Base-by-base conservation (phyloP, 2,329 filamentous ascomycete genomes). In the Hymenoscyphus fructigenus region DNA sequence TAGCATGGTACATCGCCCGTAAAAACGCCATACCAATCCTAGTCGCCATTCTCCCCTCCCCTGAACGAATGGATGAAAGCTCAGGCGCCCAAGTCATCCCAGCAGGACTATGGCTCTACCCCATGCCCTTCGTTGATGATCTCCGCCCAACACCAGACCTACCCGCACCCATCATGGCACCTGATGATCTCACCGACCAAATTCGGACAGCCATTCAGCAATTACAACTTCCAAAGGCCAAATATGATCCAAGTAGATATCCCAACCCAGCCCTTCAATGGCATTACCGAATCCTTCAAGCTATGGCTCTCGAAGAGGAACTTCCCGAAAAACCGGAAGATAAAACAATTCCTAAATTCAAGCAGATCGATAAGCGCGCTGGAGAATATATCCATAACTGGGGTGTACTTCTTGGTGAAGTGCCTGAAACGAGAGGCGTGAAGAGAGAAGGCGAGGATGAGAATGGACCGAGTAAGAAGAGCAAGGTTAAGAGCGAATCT, bases 281-380 rank as follows among this genome's bases (percentile, higher is more conserved):
- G 93, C 95, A 98, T 79, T 99, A 98, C 81, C 89, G 88, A 67
- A 96, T 99, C 57, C 81, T 99, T 0, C 95, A 99, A 78, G 90
- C 91, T 6, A 84, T 97, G 64, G 95, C 95, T 0, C 82, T 99
- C 0, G 93, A 97, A 41, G 95, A 99, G 75, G 93, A 97, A 70
- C 80, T 96, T 1, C 93, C 93, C 57, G 82, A 85, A 1, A 85
- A 89, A 59, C 78, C 79, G 1, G 82, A 86, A 15, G 95, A 99
- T 74, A 88, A 90, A 69, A 98, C 95, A 0, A 76, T 91, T 15
- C 95, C 95, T 1, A 92, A 91, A 72, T 93, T 89, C 77, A 89
- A 86, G 70, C 92, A 96, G 69, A 97, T 98, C 63, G 87, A 93
- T 76, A 98, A 96, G 80, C 88, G 94, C 34, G 90, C 91, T 1